These are phyloP conservation scores for Mayamaea pseudoterrestris DNA, from an alignment of 108 stramenopile genomes.

Conservation along the genomic window DNA sequence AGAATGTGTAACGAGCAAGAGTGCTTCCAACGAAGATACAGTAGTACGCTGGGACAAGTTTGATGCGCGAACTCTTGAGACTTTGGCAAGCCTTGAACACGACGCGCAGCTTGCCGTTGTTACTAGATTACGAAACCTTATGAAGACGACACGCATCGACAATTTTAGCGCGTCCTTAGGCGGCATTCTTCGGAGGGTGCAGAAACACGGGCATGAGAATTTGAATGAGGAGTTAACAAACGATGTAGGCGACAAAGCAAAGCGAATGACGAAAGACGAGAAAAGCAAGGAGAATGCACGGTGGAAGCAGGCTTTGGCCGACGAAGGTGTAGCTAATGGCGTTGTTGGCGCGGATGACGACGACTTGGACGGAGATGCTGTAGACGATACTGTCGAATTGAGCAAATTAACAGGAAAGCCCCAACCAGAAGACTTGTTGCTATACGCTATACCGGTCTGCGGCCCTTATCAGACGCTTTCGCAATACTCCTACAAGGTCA, in stretches of 20 bases:
- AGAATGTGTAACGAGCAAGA: slow-evolving; percentile 37
- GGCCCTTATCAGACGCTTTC: slow-evolving; percentile 85
- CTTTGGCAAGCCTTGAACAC: slow-evolving; percentile 36
- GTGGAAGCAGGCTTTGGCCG: slow-evolving; percentile 70
- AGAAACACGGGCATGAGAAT: slow-evolving; percentile 56
- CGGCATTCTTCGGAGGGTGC: slow-evolving; percentile 70
- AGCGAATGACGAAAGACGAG: slow-evolving; percentile 62
- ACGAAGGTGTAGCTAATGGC: slow-evolving; percentile 44
- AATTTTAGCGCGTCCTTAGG: slow-evolving; percentile 78
- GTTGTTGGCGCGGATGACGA: slow-evolving; percentile 26
- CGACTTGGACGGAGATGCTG: slow-evolving; percentile 28
- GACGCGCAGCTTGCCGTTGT: slow-evolving; percentile 53
- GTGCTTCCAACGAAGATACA: slow-evolving; percentile 5
- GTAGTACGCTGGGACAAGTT: slow-evolving; percentile 73
- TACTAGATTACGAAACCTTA: slow-evolving; percentile 45
- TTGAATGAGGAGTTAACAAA: slow-evolving; percentile 13
- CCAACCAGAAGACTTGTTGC: slow-evolving; percentile 61
- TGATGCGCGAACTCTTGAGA: slow-evolving; percentile 74
- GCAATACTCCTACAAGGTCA: slow-evolving; percentile 79
- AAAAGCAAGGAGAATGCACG: slow-evolving; percentile 56
- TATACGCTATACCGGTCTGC: slow-evolving; percentile 86
- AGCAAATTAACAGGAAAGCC: slow-evolving; percentile 78
- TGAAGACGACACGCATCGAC: slow-evolving; percentile 43
- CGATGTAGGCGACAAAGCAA: slow-evolving; percentile 3
- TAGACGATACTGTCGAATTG: slow-evolving; percentile 70